Percentiles rank a stretch among this genome's conserved stretches.
These are phyloP conservation scores for Antarctomyces pellizariae DNA, from an alignment of 495 filamentous ascomycete species.

Conservation along the genomic window DNA sequence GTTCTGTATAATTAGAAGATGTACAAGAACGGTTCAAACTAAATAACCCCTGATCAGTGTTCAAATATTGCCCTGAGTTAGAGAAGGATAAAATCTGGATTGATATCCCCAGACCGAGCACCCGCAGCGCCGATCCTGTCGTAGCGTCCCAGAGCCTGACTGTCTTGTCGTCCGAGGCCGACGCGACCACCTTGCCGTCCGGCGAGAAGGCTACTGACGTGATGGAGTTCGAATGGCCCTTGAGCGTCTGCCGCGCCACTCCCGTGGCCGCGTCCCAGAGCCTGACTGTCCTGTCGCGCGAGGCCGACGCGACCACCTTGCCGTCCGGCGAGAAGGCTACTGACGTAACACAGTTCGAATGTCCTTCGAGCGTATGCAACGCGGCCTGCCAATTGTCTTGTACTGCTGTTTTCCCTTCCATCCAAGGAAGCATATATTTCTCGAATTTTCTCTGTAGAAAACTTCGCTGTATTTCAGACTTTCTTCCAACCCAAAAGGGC, in stretches of 20 bases:
- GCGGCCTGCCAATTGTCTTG: no score
- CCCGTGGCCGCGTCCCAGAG: no score
- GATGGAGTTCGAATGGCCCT: slow-evolving; percentile 2
- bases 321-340: slow-evolving; percentile 1
- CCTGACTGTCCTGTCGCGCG: no score
- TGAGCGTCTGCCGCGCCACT: slow-evolving; percentile 4
- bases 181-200: slow-evolving; percentile 1
- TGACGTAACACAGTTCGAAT: neutral
- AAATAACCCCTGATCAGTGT: slow-evolving; percentile 7
- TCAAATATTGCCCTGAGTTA: slow-evolving; percentile 4
- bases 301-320: slow-evolving; percentile 1
- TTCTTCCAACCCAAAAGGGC: no score
- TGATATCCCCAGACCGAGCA: slow-evolving; percentile 8
- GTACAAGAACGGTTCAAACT: no score
- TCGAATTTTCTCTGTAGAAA: no score
- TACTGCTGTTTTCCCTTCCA: no score
- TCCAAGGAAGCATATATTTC: no score
- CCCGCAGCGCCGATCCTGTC: slow-evolving; percentile 7
- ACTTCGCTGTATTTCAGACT: no score
- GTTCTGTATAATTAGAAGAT: no score
- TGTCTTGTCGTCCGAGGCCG: no score
- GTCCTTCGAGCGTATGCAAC: no score
- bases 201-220: slow-evolving; percentile 4
- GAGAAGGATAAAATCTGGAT: slow-evolving; percentile 5
- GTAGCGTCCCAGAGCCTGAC: slow-evolving; percentile 2